phyloP scores from a whole-genome alignment of 2,329 filamentous ascomycete genomes.

The Aureobasidium musti region DNA sequence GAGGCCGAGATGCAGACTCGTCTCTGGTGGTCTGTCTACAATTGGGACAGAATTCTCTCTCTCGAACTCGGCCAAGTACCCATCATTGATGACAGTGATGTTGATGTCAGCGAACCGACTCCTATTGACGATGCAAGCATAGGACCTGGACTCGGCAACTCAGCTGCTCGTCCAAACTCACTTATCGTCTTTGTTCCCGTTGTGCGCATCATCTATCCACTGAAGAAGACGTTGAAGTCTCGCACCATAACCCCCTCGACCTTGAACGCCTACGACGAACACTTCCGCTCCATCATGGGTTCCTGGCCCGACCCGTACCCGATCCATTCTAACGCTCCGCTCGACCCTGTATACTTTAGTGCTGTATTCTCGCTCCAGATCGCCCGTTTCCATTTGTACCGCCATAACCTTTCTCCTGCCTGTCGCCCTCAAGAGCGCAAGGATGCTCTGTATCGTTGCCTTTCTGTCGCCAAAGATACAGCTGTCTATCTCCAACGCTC shows the following conservation, averaged over 20 bases:
- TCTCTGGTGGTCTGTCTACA: slow-evolving; percentile 93
- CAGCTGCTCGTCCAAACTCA: slow-evolving; percentile 62
- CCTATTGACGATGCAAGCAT: slow-evolving; percentile 80
- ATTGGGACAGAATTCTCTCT: slow-evolving; percentile 77
- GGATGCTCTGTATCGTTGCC: slow-evolving; percentile 75
- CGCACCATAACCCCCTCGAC: slow-evolving; percentile 66
- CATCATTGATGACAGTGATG: slow-evolving; percentile 84
- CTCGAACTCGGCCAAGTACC: slow-evolving; percentile 79
- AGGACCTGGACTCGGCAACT: slow-evolving; percentile 49
- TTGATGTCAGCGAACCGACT: slow-evolving; percentile 77
- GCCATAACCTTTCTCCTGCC: slow-evolving; percentile 79
- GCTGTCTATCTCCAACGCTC: slow-evolving; percentile 71
- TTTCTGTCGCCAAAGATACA: slow-evolving; percentile 73
- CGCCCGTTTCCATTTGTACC: slow-evolving; percentile 79
- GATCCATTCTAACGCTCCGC: slow-evolving; percentile 62
- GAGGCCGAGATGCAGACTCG: slow-evolving; percentile 84
- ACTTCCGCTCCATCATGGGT: slow-evolving; percentile 73
- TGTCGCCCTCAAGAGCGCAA: slow-evolving; percentile 66
- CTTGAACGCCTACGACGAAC: slow-evolving; percentile 75
- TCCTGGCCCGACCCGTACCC: slow-evolving; percentile 76
- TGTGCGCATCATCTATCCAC: slow-evolving; percentile 71
- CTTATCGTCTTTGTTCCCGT: slow-evolving; percentile 80
- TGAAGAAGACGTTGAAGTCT: slow-evolving; percentile 70
- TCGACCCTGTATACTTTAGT: slow-evolving; percentile 73
- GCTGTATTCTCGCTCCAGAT: slow-evolving; percentile 79